A percentile compares a stretch with the other conserved stretches of the same genome.
Conservation (phyloP, 305 asterid genomes). For the Fraxinus greggii region DNA sequence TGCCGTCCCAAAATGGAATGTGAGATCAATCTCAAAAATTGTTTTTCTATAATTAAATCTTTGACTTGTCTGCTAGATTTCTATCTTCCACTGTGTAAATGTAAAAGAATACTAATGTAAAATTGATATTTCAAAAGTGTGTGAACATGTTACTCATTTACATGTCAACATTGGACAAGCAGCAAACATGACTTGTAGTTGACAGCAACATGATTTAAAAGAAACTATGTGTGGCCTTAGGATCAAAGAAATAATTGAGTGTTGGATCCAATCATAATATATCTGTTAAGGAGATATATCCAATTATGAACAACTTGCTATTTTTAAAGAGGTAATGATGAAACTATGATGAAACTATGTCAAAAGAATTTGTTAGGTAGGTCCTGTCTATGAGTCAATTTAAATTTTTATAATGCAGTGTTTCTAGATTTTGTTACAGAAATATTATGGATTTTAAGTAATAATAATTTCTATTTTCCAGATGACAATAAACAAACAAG, state of each 20-base stretch:
- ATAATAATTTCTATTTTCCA: neutral
- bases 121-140: neutral
- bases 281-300: neutral
- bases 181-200: neutral
- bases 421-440: neutral
- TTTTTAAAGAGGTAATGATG: neutral
- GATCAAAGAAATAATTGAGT: neutral
- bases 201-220: neutral
- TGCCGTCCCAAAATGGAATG: neutral
- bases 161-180: neutral
- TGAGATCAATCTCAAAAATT: neutral
- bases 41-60: neutral
- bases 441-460: neutral
- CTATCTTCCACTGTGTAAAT: neutral
- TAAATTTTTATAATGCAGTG: neutral
- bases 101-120: neutral
- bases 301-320: neutral
- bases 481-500: too few relatives aligned
- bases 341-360: neutral
- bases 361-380: neutral
- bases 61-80: neutral
- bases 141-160: neutral
- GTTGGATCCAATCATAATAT: neutral
- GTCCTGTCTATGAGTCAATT: neutral
- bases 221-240: neutral